Evolutionary conservation across 768 basidiomycete species (phyloP), one percentile per base, ranked within the genome.

Genomic region (Macrolepiota fuliginosa): DNA sequence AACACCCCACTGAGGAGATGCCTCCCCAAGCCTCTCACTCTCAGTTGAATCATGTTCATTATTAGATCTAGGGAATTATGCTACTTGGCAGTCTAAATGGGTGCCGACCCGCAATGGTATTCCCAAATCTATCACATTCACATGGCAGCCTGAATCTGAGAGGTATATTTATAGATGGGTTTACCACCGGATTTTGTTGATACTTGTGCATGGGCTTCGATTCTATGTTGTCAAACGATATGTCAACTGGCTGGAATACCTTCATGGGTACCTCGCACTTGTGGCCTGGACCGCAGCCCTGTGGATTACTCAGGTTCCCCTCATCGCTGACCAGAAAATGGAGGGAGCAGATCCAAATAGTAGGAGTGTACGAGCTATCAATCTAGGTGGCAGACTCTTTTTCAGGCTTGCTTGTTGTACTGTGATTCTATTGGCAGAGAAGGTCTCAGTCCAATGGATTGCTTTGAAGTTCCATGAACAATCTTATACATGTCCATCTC

Each of bases 171-270:
- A 3, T 36, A 54, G 37, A 10, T 54, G 53, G 53, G 11, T 54
- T 19, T 46, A 17, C 9, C 56, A 57, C 12, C 35, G 19, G 22
- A 12, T 47, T 42, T 1, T 57, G 15, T 25, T 57, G 5, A 1
- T 36, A 9, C 35, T 57, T 10, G 56, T 57, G 17, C 42, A 57
- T 15, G 19, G 25, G 22, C 22, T 57, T 19, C 19, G n/a, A 13
- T 7, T 32, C n/a, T 49, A 32, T 9, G 47, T 12, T 10, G 45
- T 57, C 10, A 57, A 57, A 36, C 56, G 56, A 24, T 57, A 57
- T 47, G 56, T 57, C 45, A 57, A 57, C 25, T 57, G 56, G 56
- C 56, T 57, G 27, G 56, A 57, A 24, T 57, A 57, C 32, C 56
- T 57, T 19, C 56, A 49, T 22, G 40, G 56, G n/a, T 57, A 57